These are phyloP conservation scores for Peronospora destructor DNA, from an alignment of 352 stramenopile genomes.

Conservation along the genomic window DNA sequence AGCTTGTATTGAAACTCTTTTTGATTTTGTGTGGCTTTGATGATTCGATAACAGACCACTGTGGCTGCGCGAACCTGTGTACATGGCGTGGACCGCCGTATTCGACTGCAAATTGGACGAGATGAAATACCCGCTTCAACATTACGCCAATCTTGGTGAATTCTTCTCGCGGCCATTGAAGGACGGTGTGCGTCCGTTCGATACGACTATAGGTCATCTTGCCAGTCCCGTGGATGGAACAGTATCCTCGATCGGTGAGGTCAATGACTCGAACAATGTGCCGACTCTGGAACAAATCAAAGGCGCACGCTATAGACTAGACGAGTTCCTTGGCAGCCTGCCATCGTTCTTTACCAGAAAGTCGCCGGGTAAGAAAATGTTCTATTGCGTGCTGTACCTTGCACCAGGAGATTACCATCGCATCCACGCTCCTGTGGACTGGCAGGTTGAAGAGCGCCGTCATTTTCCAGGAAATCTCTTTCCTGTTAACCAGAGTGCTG, in stretches of 20 bases:
- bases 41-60: slow-evolving; percentile 32
- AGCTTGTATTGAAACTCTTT: neutral
- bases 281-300: slow-evolving; percentile 78
- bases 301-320: slow-evolving; percentile 68
- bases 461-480: slow-evolving; percentile 83
- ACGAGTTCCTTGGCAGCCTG: slow-evolving; percentile 69
- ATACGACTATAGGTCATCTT: slow-evolving; percentile 24
- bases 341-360: slow-evolving; percentile 49
- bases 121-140: slow-evolving; percentile 71
- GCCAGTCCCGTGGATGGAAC: slow-evolving; percentile 58
- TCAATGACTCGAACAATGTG: slow-evolving; percentile 40
- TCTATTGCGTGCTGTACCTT: slow-evolving; percentile 78
- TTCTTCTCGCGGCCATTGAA: slow-evolving; percentile 83
- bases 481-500: slow-evolving; percentile 64
- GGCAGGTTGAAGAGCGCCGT: slow-evolving; percentile 58
- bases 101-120: slow-evolving; percentile 83
- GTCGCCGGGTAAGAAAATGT: slow-evolving; percentile 50
- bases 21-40: slow-evolving; percentile 4
- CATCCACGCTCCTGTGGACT: slow-evolving; percentile 79
- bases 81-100: slow-evolving; percentile 74
- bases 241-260: slow-evolving; percentile 49
- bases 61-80: slow-evolving; percentile 66
- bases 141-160: slow-evolving; percentile 73
- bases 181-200: slow-evolving; percentile 48
- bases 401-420: slow-evolving; percentile 84